Evolutionary conservation across 345 rosid genomes (phyloP), one percentile per base, ranked within the genome.

Genomic region (Moricandia arvensis): DNA sequence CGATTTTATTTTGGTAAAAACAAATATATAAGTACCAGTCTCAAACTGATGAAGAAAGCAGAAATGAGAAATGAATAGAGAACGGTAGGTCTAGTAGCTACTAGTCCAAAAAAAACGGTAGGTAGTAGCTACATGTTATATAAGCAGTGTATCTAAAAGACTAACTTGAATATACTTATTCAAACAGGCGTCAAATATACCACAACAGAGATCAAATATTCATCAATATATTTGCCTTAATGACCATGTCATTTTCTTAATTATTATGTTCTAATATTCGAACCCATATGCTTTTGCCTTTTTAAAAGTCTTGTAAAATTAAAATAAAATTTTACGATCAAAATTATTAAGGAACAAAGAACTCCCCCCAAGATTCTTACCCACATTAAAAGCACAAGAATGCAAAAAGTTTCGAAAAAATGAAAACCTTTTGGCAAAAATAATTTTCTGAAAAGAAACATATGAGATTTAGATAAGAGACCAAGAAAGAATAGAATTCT

Each of bases 111-210:
- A n/a, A n/a, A n/a, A n/a, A n/a, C n/a, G n/a, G n/a, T n/a, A n/a
- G n/a, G n/a, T n/a, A n/a, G n/a, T n/a, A n/a, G n/a, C n/a, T n/a
- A n/a, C n/a, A n/a, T n/a, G n/a, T n/a, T n/a, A n/a, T n/a, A n/a
- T n/a, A n/a, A n/a, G n/a, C 47, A 24, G 45, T 11, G 74, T 35
- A 68, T 61, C 57, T 59, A 13, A 35, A 47, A 60, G 62, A 33
- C 31, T 49, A n/a, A 37, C 27, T 41, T 69, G 59, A 69, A 62
- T 69, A 76, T 76, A 67, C 51, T 13, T 38, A 69, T 76, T 57
- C 54, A 21, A 77, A 70, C 66, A 29, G 65, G 69, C 68, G 38
- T 76, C 47, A 69, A 38, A 53, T 63, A 69, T 62, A 53, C 65
- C 70, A 26, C 27, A 53, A 41, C 10, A 60, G 13, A 38, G 59